Evolutionary conservation across 441 rosid genomes (phyloP).

Genomic region (Isatis lusitanica): DNA sequence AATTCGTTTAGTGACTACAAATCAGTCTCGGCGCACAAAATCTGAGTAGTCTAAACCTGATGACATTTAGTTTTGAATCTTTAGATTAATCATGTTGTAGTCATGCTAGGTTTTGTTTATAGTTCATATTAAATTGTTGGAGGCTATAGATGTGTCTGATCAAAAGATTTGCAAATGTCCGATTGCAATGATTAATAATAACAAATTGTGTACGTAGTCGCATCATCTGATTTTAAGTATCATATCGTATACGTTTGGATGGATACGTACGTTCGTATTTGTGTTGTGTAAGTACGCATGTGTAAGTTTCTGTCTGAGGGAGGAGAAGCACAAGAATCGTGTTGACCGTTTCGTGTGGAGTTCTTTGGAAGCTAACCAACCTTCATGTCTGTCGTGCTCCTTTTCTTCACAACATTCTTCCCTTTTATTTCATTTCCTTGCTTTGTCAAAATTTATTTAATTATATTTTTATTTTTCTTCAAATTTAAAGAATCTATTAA

Average conservation of each 20-base stretch:
- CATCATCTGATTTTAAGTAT: not conserved
- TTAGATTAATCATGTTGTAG: not conserved
- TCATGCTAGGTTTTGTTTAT: not conserved
- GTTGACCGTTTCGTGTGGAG: slow-evolving; percentile 86
- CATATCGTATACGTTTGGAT: slow-evolving; percentile 13
- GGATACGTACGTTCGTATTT: not conserved
- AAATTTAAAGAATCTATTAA: not conserved
- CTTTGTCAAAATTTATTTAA: not conserved
- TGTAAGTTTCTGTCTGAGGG: slow-evolving; percentile 25
- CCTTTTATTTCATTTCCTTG: not conserved
- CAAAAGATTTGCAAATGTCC: not conserved
- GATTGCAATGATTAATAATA: slow-evolving; percentile 15
- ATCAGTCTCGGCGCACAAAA: not conserved
- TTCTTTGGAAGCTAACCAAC: slow-evolving; percentile 41
- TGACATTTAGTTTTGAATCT: not conserved
- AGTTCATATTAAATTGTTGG: not conserved
- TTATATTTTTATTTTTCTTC: not conserved
- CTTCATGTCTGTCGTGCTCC: slow-evolving; percentile 46
- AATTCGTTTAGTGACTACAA: not conserved
- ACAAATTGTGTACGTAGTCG: not conserved
- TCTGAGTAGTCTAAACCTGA: not conserved
- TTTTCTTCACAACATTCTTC: slow-evolving; percentile 35
- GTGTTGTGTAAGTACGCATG: not conserved
- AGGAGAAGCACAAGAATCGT: slow-evolving; percentile 77
- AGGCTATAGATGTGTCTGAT: not conserved